phyloP scores from a whole-genome alignment of 805 yeast genomes.

The Lachancea sp. region DNA sequence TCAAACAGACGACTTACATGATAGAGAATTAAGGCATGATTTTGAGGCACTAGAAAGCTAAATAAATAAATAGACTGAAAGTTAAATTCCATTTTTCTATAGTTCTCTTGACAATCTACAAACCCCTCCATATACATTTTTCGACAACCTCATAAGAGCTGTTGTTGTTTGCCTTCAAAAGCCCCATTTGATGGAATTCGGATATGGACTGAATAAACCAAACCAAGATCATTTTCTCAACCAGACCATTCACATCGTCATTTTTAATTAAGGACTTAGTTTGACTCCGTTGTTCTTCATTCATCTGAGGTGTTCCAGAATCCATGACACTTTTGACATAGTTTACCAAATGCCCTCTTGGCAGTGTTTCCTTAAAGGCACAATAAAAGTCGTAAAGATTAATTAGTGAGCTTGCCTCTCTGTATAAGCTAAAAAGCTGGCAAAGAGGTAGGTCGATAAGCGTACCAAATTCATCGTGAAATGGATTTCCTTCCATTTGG shows the following conservation, averaged over 20 bases:
- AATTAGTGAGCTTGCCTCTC: constrained; percentile 69
- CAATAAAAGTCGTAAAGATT: constrained; percentile 62
- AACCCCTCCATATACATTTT: constrained; percentile 33
- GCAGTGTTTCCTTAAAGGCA: constrained; percentile 52
- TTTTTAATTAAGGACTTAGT: constrained; percentile 21
- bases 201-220: constrained; percentile 71
- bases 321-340: constrained; percentile 3
- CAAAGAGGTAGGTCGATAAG: constrained; percentile 47
- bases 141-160: constrained; percentile 27
- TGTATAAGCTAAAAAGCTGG: constrained; percentile 57
- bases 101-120: constrained; percentile 10
- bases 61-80: neutral
- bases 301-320: constrained; percentile 14
- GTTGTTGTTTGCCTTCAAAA: constrained; percentile 51
- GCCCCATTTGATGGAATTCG: constrained; percentile 65
- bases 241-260: constrained; percentile 34
- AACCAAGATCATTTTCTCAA: constrained; percentile 60
- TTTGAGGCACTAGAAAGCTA: neutral
- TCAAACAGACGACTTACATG: constrained; percentile 29
- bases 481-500: constrained; percentile 12
- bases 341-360: constrained; percentile 21
- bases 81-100: neutral
- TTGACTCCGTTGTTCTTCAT: constrained; percentile 23
- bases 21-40: constrained; percentile 1
- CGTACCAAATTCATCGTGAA: constrained; percentile 28